Base-by-base conservation (phyloP, 1,284 basidiomycete genomes). In the Tausonia pullulans region DNA sequence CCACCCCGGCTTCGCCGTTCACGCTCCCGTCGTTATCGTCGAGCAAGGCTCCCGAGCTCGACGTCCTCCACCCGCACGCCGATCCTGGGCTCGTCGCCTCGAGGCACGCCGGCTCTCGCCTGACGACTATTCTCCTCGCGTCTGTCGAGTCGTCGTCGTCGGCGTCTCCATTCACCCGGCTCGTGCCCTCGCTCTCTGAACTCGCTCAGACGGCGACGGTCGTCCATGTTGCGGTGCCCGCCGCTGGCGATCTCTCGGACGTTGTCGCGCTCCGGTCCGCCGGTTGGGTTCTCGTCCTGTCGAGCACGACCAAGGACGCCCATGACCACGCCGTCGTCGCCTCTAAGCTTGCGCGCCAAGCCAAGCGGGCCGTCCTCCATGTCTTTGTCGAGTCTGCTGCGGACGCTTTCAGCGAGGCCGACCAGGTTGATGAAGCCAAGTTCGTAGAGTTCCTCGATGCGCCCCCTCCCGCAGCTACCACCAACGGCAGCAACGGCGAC, bases 311-410 rank as follows among this genome's bases (percentile, higher is more conserved):
- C 2, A 82, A 85, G 72, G 81, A 87, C 69, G 85, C 86, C 2
- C 84, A 87, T 71, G 86, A 88, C 72, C 82, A 87, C 70, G 83
- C 85, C 10, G 75, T 89, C 14, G 78, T 89, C n/a, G 86, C 86
- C 40, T 81, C 84, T 63, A 81, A 82, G 58, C 76, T 90, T 53
- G 86, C 88, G 3, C 78, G 79, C 60, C 77, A 80, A 9, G 79
- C 83, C 69, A 79, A 79, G 63, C 81, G 80, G 60, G 80, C 82
- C 2, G 90, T 95, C 14, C 80, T 95, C 60, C 92, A 97, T 73
- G 86, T 84, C 54, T 93, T 92, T 74, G 44, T 64, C 68, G 39
- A 58, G 11, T 27, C 27, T 27, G 27, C 27, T 27, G 27, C 27
- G 1, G 27, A 27, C 27, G 27, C 27, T 27, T 27, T 27, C 27